Evolutionary conservation across 2,329 filamentous ascomycete species (phyloP).

Genomic region (Zopfia rhizophila): DNA sequence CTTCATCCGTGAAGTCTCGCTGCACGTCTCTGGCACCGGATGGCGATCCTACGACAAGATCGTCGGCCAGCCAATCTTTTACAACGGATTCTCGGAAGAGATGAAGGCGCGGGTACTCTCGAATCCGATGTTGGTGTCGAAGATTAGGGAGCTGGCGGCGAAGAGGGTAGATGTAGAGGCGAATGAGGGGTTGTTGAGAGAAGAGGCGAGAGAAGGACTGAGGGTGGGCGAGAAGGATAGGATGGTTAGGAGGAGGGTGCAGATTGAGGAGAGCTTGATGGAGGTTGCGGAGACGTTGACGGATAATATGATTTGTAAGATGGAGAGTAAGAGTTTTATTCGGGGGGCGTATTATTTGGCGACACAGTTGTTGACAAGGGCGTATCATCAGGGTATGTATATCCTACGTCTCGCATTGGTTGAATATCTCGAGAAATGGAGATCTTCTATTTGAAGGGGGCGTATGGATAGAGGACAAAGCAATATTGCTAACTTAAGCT

Average conservation of each 20-base stretch:
- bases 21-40: slow-evolving; percentile 91
- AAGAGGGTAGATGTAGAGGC: slow-evolving; percentile 80
- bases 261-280: slow-evolving; percentile 77
- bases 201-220: slow-evolving; percentile 55
- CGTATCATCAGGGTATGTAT: slow-evolving; percentile 84
- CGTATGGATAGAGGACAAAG: background rate
- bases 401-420: too few relatives aligned
- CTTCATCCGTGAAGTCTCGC: slow-evolving; percentile 91
- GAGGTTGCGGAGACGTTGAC: slow-evolving; percentile 88
- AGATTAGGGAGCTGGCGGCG: slow-evolving; percentile 80
- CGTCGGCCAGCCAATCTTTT: slow-evolving; percentile 93
- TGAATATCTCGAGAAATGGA: background rate
- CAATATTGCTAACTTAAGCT: slow-evolving; percentile 1
- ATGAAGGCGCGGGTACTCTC: slow-evolving; percentile 84
- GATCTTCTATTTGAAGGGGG: too few relatives aligned
- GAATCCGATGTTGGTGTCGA: slow-evolving; percentile 77
- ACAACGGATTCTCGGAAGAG: slow-evolving; percentile 87
- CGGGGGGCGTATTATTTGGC: slow-evolving; percentile 88
- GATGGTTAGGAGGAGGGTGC: slow-evolving; percentile 70
- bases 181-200: slow-evolving; percentile 72
- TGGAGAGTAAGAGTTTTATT: slow-evolving; percentile 94
- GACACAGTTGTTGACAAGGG: slow-evolving; percentile 88
- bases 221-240: slow-evolving; percentile 64
- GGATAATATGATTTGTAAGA: slow-evolving; percentile 98
- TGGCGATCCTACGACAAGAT: slow-evolving; percentile 95